Evolutionary conservation across 768 basidiomycete species (phyloP), one percentile per base, ranked within the genome.

Genomic region (Stropharia rugosoannulata): DNA sequence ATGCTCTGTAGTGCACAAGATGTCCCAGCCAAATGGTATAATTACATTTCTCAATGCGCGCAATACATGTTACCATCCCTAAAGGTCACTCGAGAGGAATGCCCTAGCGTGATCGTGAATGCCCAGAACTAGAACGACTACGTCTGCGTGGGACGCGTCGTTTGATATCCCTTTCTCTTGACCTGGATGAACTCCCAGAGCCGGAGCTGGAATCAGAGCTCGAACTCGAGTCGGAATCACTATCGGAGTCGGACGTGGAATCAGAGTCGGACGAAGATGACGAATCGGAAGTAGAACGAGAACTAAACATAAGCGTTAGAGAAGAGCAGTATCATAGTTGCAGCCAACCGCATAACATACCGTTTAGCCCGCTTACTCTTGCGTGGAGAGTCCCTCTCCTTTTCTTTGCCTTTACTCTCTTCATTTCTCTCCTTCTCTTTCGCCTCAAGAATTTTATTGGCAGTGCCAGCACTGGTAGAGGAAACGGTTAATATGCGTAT

Each of bases 381-480:
- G 64, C 70, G 78, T 54, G 73, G 68, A 22, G 72, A 67, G 40
- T 71, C 62, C 58, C 71, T 72, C 40, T 56, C 64, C 55, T 75
- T 60, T 29, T 67, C 75, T 29, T 65, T 70, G 58, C 73, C 70
- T 54, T 75, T 68, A 27, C 62, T 75, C 25, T 63, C 70, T 59
- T 80, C 79, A 58, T 76, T 75, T 38, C 91, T 73, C 60, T 86
- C 86, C 66, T 89, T 91, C 70, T 94, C 92, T 64, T 90, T 94
- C 18, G 79, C 83, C 64, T 87, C 88, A 25, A 97, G 66, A 40
- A 97, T 95, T 63, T 81, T 84, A 65, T 94, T 87, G 18, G 94
- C 94, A n/a, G 84, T 85, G 1, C 93, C 93, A 18, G 71, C 80
- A 64, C 90, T 90, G 49, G 39, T 60, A 51, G 39, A 43, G 16